phyloP scores from a whole-genome alignment of 1,139 yeast genomes.

The Nakaseomyces delphensis region DNA sequence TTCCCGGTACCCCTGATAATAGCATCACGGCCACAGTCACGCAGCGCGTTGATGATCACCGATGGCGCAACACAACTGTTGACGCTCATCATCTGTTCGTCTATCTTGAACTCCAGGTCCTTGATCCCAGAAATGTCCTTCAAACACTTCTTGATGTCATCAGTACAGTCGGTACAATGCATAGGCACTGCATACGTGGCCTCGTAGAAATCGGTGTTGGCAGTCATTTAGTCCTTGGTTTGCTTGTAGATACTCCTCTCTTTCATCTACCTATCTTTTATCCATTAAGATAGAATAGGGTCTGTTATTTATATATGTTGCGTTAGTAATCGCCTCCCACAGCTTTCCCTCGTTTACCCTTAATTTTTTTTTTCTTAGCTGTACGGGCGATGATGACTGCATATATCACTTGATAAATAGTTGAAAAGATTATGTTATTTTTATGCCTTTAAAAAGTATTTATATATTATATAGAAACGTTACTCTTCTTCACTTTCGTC shows the following conservation, averaged over 20 bases:
- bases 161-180: slow-evolving; percentile 20
- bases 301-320: too few relatives aligned
- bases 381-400: too few relatives aligned
- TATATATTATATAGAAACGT: background rate
- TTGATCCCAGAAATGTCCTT: slow-evolving; percentile 16
- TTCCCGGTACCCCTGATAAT: slow-evolving; percentile 86
- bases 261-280: too few relatives aligned
- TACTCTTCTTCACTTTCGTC: slow-evolving; percentile 27
- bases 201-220: slow-evolving; percentile 19
- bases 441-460: too few relatives aligned
- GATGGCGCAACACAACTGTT: slow-evolving; percentile 26
- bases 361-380: too few relatives aligned
- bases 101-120: slow-evolving; percentile 17
- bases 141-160: slow-evolving; percentile 19
- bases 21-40: slow-evolving; percentile 62
- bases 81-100: slow-evolving; percentile 21
- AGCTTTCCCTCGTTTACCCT: too few relatives aligned
- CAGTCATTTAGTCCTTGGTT: slow-evolving; percentile 10
- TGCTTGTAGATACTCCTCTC: too few relatives aligned
- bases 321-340: too few relatives aligned
- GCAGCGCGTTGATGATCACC: slow-evolving; percentile 20
- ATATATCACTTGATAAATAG: too few relatives aligned
- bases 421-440: too few relatives aligned
- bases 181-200: slow-evolving; percentile 29
- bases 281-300: too few relatives aligned